Percentiles rank a stretch among this genome's conserved stretches.
Evolutionary conservation across 1,284 basidiomycete species (phyloP).

Genomic region (Caloboletus firmus): DNA sequence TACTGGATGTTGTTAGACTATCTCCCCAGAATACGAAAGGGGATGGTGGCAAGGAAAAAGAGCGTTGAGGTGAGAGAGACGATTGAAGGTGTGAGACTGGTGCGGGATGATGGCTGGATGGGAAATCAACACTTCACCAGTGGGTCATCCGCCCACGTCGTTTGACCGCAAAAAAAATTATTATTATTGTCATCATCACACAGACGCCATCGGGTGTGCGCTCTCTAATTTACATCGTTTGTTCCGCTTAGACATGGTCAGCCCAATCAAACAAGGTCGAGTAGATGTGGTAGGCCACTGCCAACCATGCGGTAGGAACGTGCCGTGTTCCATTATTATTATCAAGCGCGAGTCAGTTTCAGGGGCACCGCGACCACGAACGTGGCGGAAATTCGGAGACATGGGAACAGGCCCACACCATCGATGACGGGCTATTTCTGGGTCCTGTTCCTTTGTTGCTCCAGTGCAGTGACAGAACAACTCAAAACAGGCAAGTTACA

Average conservation of each 20-base stretch:
- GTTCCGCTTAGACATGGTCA: background rate
- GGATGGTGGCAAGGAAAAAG: slow-evolving; percentile 13
- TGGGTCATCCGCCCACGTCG: slow-evolving; percentile 22
- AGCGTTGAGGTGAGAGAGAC: slow-evolving; percentile 17
- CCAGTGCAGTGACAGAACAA: background rate
- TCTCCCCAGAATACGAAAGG: slow-evolving; percentile 5
- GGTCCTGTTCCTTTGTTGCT: background rate
- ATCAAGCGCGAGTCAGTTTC: background rate
- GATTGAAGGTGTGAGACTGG: slow-evolving; percentile 14
- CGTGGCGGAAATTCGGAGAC: background rate
- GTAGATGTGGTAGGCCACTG: background rate
- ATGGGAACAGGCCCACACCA: slow-evolving; percentile 3
- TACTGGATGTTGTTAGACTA: background rate
- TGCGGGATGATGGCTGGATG: background rate
- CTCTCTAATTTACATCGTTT: background rate
- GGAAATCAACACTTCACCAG: slow-evolving; percentile 6
- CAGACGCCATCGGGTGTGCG: background rate
- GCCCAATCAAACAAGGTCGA: background rate
- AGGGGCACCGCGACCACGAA: background rate
- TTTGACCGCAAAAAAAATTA: background rate
- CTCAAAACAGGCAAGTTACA: slow-evolving; percentile 1
- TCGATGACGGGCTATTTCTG: background rate
- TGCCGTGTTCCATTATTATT: background rate
- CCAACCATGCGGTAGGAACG: slow-evolving; percentile 23
- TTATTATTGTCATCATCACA: background rate